These are phyloP conservation scores for Erysimum cheiranthoides DNA, from an alignment of 345 rosid species.

Conservation along the genomic window DNA sequence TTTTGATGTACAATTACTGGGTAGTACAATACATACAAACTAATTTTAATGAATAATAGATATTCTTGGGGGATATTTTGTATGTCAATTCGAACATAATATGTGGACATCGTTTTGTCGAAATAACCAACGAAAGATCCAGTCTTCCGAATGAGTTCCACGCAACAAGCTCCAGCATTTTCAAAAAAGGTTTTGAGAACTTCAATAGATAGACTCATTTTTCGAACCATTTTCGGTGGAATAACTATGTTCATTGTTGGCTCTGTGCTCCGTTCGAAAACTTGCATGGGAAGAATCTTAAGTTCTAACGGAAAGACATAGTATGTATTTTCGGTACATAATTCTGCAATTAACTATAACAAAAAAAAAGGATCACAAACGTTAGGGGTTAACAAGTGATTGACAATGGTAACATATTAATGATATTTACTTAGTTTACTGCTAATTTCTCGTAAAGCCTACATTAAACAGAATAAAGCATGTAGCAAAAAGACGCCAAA, in stretches of 20 bases:
- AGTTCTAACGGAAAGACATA: too few relatives aligned
- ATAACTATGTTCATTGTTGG: too few relatives aligned
- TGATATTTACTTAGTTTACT: too few relatives aligned
- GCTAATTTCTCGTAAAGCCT: too few relatives aligned
- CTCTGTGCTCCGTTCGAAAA: too few relatives aligned
- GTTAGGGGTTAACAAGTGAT: background rate
- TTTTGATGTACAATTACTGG: background rate
- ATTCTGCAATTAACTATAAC: background rate
- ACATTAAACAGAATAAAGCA: background rate
- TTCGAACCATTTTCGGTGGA: too few relatives aligned
- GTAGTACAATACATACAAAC: background rate
- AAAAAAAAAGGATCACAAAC: background rate
- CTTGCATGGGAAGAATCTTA: too few relatives aligned
- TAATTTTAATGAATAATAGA: background rate
- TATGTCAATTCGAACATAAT: background rate
- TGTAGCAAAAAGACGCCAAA: background rate
- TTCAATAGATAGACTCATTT: too few relatives aligned
- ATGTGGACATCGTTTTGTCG: background rate
- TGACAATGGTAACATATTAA: background rate
- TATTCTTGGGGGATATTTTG: background rate
- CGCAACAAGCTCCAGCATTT: too few relatives aligned
- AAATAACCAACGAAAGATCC: background rate
- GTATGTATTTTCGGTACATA: background rate
- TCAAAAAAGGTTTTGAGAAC: too few relatives aligned
- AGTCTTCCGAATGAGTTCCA: too few relatives aligned